phyloP scores from a whole-genome alignment of 441 rosid genomes.

The Populus trichocarpa region DNA sequence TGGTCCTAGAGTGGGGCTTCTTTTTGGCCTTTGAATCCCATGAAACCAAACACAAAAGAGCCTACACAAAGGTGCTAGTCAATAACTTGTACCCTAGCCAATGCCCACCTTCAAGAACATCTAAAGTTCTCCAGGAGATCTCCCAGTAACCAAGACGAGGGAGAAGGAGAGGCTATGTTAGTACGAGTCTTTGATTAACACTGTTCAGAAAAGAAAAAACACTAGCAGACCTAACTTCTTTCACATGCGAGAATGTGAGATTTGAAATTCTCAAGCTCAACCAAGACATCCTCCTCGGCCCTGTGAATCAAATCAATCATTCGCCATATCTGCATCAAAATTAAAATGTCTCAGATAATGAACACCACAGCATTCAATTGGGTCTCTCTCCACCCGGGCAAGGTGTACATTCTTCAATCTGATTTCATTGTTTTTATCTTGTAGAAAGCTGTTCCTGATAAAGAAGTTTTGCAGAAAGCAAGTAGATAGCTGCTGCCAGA shows the following conservation, averaged over 20 bases:
- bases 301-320: constrained; percentile 61
- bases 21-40: too few relatives aligned
- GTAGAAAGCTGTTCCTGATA: too few relatives aligned
- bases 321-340: constrained; percentile 52
- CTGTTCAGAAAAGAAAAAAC: background rate
- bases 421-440: background rate
- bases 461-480: too few relatives aligned
- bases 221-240: background rate
- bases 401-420: background rate
- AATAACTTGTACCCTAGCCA: background rate
- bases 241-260: constrained; percentile 37
- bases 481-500: too few relatives aligned
- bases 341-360: background rate
- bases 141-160: background rate
- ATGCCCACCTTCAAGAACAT: background rate
- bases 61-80: background rate
- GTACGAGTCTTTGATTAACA: background rate
- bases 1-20: too few relatives aligned
- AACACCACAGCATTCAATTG: background rate
- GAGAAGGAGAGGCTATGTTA: background rate
- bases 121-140: background rate
- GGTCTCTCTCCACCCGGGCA: background rate
- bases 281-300: constrained; percentile 52
- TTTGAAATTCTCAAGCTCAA: constrained; percentile 47
- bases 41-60: too few relatives aligned